Evolutionary conservation across 495 filamentous ascomycete genomes (phyloP), one percentile per base, ranked within the genome.

Genomic region (Penicillium diatomitis): DNA sequence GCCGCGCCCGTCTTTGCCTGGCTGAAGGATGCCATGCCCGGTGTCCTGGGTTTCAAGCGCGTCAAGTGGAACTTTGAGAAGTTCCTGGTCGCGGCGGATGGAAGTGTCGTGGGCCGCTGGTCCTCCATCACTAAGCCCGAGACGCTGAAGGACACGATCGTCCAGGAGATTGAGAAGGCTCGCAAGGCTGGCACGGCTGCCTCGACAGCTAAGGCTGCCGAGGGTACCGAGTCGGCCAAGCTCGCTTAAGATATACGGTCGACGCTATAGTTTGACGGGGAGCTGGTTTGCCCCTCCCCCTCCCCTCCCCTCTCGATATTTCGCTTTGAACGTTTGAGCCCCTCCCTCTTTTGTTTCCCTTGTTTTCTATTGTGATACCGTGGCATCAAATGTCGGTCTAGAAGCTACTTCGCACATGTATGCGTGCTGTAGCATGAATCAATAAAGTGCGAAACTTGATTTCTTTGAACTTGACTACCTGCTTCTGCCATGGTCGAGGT

Each of bases 11-110:
- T 96, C 36, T 98, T 74, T 65, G 79, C 85, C 61, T 97, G 87
- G 83, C 66, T 99, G 69, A 99, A 97, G 81, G 74, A 75, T 33
- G 74, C 87, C 71, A 80, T 85, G 70, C 82, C 92, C 1, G 90
- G 94, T 11, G 41, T 95, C 5, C 57, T 96, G 62, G 92, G 92
- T 20, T 54, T 96, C 60, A 90, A 90, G 82, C 62, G 83, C 34
- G 75, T 98, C 56, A 94, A 95, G 84, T 96, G 90, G 88, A 95
- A 91, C 65, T 94, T 95, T 68, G 94, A 98, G 75, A 98, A 98
- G 78, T 97, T 95, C 66, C 69, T 98, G 54, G 74, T 97, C 47
- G 83, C 81, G n/a, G 76, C 77, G 46, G 88, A 96, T 64, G 91
- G 91, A 3, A 76, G 84, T 67, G 90, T 96, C 30, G 85, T 82